These are phyloP conservation scores for Phlyctochytrium arcticum DNA, from an alignment of 192 early-diverging fungal species.

Conservation along the genomic window DNA sequence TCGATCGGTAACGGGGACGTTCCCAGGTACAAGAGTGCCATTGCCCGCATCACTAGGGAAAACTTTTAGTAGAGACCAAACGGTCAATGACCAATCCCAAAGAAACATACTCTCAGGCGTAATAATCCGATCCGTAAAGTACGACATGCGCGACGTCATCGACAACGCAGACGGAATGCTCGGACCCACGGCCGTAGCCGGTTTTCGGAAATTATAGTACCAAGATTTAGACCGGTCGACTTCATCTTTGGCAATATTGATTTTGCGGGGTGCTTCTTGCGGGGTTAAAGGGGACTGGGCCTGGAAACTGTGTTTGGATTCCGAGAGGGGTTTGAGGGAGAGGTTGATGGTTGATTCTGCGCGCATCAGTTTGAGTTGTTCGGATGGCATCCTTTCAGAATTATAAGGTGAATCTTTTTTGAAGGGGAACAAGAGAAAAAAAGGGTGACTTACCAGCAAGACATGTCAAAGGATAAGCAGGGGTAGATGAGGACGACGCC, in stretches of 20 bases:
- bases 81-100: not conserved
- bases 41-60: slow-evolving; percentile 53
- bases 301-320: slow-evolving; percentile 63
- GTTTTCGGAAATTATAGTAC: slow-evolving; percentile 28
- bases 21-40: slow-evolving; percentile 81
- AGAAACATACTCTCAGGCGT: slow-evolving; percentile 56
- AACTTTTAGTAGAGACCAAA: not conserved
- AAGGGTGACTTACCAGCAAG: slow-evolving; percentile 64
- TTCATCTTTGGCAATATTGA: slow-evolving; percentile 45
- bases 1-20: slow-evolving; percentile 68
- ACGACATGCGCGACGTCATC: slow-evolving; percentile 51
- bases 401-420: slow-evolving; percentile 1
- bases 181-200: slow-evolving; percentile 14
- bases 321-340: slow-evolving; percentile 37
- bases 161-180: slow-evolving; percentile 34
- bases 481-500: slow-evolving; percentile 88
- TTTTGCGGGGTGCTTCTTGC: slow-evolving; percentile 44
- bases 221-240: slow-evolving; percentile 38
- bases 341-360: slow-evolving; percentile 52
- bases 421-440: not conserved
- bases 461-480: slow-evolving; percentile 84
- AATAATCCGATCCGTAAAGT: slow-evolving; percentile 85
- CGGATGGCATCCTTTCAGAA: slow-evolving; percentile 54
- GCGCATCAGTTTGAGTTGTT: slow-evolving; percentile 55
- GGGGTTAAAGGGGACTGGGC: slow-evolving; percentile 60